Percentiles rank a stretch among this genome's conserved stretches.
Evolutionary conservation across 2,329 filamentous ascomycete species (phyloP).

Genomic region (Dothideomycetes sp.): DNA sequence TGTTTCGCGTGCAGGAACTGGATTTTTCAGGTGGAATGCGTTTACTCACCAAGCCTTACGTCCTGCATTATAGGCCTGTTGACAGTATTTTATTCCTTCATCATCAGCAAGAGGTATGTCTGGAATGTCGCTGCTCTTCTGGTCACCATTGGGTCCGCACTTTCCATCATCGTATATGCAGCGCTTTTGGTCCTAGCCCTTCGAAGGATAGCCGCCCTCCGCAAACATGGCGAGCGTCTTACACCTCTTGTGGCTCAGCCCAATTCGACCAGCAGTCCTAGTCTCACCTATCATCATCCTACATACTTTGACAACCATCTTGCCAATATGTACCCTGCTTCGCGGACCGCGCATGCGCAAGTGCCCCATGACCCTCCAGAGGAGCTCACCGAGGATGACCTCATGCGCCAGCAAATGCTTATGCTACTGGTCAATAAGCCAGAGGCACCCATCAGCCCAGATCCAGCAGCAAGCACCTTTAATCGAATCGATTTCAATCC

Average conservation of each 20-base stretch:
- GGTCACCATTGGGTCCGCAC: constrained; percentile 27
- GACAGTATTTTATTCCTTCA: constrained; percentile 37
- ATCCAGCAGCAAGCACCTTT: constrained; percentile 1
- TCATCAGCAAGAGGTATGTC: constrained; percentile 27
- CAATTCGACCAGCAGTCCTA: constrained; percentile 8
- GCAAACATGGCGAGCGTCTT: constrained; percentile 14
- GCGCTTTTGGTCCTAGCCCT: constrained; percentile 31
- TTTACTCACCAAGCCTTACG: constrained; percentile 34
- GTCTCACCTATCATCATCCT: constrained; percentile 20
- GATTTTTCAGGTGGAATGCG: constrained; percentile 35
- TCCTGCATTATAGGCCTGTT: constrained; percentile 36
- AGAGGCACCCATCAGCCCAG: constrained; percentile 2
- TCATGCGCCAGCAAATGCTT: constrained; percentile 40
- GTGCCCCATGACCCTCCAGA: constrained; percentile 12
- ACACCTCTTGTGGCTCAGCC: constrained; percentile 8
- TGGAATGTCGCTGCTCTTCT: constrained; percentile 35
- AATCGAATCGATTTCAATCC: constrained; percentile 10
- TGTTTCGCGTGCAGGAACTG: constrained; percentile 35
- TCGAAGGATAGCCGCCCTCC: constrained; percentile 26
- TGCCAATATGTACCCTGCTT: constrained; percentile 34
- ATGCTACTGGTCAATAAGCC: constrained; percentile 26
- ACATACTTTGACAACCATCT: constrained; percentile 34
- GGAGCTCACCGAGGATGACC: constrained; percentile 35
- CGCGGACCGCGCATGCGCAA: constrained; percentile 14
- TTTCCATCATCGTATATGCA: constrained; percentile 30